Evolutionary conservation across 2,329 filamentous ascomycete genomes (phyloP), one percentile per base, ranked within the genome.

Genomic region (Phaeosphaeria sp.): DNA sequence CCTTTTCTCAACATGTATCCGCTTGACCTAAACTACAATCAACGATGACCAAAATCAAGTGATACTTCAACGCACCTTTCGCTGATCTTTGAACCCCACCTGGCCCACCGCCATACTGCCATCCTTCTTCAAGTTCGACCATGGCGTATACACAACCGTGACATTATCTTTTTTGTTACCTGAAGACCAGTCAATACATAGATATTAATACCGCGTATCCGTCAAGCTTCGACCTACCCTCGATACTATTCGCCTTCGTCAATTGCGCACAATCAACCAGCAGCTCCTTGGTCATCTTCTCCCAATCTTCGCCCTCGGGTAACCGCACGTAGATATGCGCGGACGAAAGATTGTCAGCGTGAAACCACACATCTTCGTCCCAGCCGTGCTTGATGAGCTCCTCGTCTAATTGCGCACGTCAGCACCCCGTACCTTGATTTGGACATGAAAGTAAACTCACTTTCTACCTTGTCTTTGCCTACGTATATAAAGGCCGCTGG

Each of bases 381-480:
- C 93, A 92, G 64, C 95, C 95, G 77, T 91, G 90, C 72, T 94
- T 92, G 77, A 99, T 98, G 69, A 99, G 80, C 68, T 97, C 93
- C 84, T 99, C 95, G 81, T 98, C 95, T 99, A n/a, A 21, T 50
- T 54, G 57, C 52, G 22, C 7, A 13, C 49, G 15, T 39, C n/a
- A 39, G 36, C 36, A 7, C n/a, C 7, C 4, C 36, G 15, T 15
- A 39, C 5, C 11, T 39, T 17, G 15, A 39, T 39, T n/a, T 15
- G 13, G 30, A 15, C 36, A 18, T 4, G 18, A n/a, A 11, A 18
- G 3, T 23, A 17, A 13, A 66, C 89, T 73, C 84, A 97, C 95
- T 99, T 83, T 99, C 95, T 69, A 95, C 93, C 81, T 99, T 99
- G 83, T 99, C 95, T 80, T 98, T 99, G 78, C 95, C 95, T 58